Evolutionary conservation across 495 filamentous ascomycete species (phyloP).

Genomic region (Astrocystis sublimbata): DNA sequence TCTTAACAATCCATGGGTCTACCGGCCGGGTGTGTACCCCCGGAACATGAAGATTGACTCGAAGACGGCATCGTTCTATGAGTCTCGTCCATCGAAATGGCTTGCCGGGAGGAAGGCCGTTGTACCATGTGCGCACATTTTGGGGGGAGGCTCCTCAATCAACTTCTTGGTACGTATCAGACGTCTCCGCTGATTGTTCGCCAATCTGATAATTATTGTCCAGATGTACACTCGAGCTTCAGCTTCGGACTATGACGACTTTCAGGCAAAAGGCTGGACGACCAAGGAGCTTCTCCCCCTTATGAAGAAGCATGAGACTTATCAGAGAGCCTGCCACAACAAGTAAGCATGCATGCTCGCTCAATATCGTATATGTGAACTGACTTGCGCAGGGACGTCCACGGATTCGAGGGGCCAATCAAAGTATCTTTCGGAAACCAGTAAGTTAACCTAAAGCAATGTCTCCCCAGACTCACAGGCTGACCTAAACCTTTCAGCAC

Average conservation of each 20-base stretch:
- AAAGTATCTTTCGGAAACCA: slow-evolving; percentile 84
- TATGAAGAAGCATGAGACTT: slow-evolving; percentile 85
- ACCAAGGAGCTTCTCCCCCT: slow-evolving; percentile 76
- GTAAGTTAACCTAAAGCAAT: slow-evolving; percentile 23
- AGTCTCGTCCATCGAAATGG: slow-evolving; percentile 73
- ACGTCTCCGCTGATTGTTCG: not conserved
- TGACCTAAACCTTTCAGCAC: slow-evolving; percentile 36
- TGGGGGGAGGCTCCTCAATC: slow-evolving; percentile 78
- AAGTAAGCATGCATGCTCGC: slow-evolving; percentile 29
- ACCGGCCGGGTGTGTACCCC: slow-evolving; percentile 75
- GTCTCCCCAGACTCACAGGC: not conserved
- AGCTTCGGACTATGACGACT: slow-evolving; percentile 82
- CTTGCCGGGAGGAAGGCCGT: slow-evolving; percentile 70
- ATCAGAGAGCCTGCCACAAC: slow-evolving; percentile 75
- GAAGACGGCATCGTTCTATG: slow-evolving; percentile 84
- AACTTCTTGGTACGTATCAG: slow-evolving; percentile 68
- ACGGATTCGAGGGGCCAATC: slow-evolving; percentile 80
- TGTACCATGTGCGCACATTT: slow-evolving; percentile 76
- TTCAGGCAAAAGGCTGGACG: slow-evolving; percentile 77
- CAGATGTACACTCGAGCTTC: slow-evolving; percentile 86
- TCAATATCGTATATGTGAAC: not conserved
- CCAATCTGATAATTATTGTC: slow-evolving; percentile 7
- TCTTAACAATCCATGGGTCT: slow-evolving; percentile 83
- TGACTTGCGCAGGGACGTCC: slow-evolving; percentile 53
- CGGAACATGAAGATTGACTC: slow-evolving; percentile 82